phyloP scores from a whole-genome alignment of 495 filamentous ascomycete species.

The Penicillium soppii region DNA sequence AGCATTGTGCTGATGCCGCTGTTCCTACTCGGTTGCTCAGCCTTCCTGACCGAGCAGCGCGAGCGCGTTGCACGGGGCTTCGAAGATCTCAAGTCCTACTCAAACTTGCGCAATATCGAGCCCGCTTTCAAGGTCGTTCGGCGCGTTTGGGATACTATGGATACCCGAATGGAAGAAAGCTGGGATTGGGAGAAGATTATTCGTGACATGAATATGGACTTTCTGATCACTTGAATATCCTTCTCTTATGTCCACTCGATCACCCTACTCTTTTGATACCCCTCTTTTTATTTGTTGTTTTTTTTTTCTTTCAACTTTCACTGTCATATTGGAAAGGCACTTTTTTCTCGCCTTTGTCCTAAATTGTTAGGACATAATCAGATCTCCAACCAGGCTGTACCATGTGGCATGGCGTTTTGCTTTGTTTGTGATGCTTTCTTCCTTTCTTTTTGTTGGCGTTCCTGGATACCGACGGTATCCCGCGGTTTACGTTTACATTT shows the following conservation, averaged over 20 bases:
- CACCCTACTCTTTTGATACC: constrained; percentile 4
- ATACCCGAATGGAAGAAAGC: constrained; percentile 64
- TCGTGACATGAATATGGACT: constrained; percentile 73
- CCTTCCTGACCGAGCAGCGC: constrained; percentile 68
- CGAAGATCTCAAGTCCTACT: constrained; percentile 69
- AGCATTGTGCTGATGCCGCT: constrained; percentile 85
- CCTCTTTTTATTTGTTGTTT: neutral
- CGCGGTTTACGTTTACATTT: constrained; percentile 6
- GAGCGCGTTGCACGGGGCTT: constrained; percentile 69
- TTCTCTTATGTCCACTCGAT: constrained; percentile 1
- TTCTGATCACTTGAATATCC: constrained; percentile 63
- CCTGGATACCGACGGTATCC: neutral
- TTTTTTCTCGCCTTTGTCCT: neutral
- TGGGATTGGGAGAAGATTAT: constrained; percentile 95
- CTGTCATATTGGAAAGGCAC: neutral
- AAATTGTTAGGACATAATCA: constrained; percentile 8
- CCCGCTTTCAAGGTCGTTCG: constrained; percentile 73
- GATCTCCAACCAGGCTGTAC: constrained; percentile 17
- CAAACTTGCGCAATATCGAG: constrained; percentile 77
- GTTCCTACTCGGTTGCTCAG: constrained; percentile 84
- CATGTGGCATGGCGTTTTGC: constrained; percentile 21
- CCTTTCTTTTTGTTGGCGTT: too few relatives aligned
- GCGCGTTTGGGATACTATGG: constrained; percentile 82
- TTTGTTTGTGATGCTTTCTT: constrained; percentile 5
- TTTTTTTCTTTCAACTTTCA: neutral